Conservation (phyloP, 2,329 filamentous ascomycete species). For the Coleophoma crateriformis region DNA sequence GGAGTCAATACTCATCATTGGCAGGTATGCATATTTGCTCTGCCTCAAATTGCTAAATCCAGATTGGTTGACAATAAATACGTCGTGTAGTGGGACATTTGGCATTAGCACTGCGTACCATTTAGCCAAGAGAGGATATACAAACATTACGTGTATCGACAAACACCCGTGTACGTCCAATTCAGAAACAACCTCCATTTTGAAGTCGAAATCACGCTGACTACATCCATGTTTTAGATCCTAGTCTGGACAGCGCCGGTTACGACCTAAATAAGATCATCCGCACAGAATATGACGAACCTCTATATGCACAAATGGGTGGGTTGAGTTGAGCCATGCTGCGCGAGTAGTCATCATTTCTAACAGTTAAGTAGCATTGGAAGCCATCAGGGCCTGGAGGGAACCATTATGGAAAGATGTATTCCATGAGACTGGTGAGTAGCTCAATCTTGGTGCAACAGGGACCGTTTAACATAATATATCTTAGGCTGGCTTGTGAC, state of each 20-base stretch:
- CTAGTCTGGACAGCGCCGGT: constrained; percentile 5
- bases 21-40: background rate
- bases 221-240: background rate
- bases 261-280: constrained; percentile 40
- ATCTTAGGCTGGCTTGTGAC: constrained; percentile 4
- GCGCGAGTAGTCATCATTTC: background rate
- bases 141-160: constrained; percentile 41
- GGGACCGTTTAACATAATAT: background rate
- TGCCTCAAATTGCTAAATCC: background rate
- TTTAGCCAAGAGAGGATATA: constrained; percentile 36
- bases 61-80: background rate
- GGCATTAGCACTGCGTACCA: constrained; percentile 35
- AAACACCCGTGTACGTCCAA: constrained; percentile 34
- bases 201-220: background rate
- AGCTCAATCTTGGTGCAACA: background rate
- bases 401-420: constrained; percentile 5
- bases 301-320: constrained; percentile 7
- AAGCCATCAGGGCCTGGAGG: constrained; percentile 5
- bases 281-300: constrained; percentile 33
- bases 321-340: background rate
- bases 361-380: background rate
- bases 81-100: constrained; percentile 25
- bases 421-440: constrained; percentile 7
- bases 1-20: constrained; percentile 2
- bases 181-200: background rate